Conservation (phyloP, 805 yeast genomes). For the Candida silvatica region DNA sequence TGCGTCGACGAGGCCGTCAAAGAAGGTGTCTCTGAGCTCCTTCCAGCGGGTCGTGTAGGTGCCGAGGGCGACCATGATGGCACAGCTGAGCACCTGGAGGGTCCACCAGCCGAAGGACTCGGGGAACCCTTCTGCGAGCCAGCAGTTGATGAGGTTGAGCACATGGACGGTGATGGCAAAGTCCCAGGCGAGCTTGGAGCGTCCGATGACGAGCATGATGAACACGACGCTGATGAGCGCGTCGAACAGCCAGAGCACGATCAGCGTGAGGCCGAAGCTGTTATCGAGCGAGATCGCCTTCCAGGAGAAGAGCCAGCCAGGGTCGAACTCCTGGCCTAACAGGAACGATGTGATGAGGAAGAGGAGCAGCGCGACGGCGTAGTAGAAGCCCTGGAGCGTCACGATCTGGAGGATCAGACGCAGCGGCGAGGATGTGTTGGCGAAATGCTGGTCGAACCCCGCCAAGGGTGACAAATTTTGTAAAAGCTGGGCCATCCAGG, state of each 20-base stretch:
- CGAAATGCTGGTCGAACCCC: constrained; percentile 4
- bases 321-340: constrained; percentile 59
- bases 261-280: constrained; percentile 70
- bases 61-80: constrained; percentile 68
- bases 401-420: constrained; percentile 48
- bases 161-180: constrained; percentile 91
- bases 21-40: constrained; percentile 82
- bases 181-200: constrained; percentile 93
- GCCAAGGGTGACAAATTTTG: not conserved
- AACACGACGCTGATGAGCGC: constrained; percentile 77
- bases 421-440: constrained; percentile 4
- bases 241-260: constrained; percentile 74
- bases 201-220: constrained; percentile 80
- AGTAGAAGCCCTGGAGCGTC: constrained; percentile 71
- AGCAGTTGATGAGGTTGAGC: constrained; percentile 62
- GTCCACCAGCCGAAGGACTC: constrained; percentile 75
- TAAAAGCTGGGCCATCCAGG: too few species aligned
- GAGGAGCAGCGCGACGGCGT: constrained; percentile 58
- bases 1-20: constrained; percentile 69
- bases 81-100: constrained; percentile 59
- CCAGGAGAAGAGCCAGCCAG: constrained; percentile 79
- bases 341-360: constrained; percentile 59
- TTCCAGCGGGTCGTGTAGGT: constrained; percentile 90
- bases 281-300: constrained; percentile 61
- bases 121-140: constrained; percentile 65